Evolutionary conservation across 768 basidiomycete genomes (phyloP).

Genomic region (Phylloporus rhodoxanthus): DNA sequence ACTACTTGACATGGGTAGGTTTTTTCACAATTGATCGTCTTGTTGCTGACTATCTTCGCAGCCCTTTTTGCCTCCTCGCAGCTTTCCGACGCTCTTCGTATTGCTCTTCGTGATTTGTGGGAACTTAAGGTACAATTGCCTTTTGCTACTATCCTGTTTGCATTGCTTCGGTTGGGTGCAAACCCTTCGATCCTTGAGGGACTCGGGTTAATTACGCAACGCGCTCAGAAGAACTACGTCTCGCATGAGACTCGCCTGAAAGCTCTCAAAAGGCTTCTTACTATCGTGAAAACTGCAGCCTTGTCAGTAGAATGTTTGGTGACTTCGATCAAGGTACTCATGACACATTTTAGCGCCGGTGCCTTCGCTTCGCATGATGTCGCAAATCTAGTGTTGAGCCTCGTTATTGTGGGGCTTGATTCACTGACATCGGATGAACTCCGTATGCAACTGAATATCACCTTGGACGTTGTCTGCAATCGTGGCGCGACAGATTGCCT

Average conservation of each 20-base stretch:
- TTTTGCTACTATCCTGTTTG: constrained; percentile 32
- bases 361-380: constrained; percentile 37
- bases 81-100: constrained; percentile 28
- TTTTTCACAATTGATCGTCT: not conserved
- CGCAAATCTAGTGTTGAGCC: constrained; percentile 42
- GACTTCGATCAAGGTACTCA: constrained; percentile 1
- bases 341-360: constrained; percentile 25
- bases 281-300: constrained; percentile 39
- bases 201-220: constrained; percentile 27
- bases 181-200: constrained; percentile 30
- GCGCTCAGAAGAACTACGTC: constrained; percentile 9
- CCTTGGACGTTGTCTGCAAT: constrained; percentile 44
- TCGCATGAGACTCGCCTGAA: constrained; percentile 23
- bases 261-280: constrained; percentile 38
- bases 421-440: constrained; percentile 40
- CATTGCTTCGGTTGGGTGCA: constrained; percentile 44
- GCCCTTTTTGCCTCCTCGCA: constrained; percentile 22
- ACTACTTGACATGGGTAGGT: constrained; percentile 40
- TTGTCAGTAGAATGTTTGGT: constrained; percentile 34
- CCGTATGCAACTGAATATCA: constrained; percentile 39
- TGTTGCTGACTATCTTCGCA: constrained; percentile 10
- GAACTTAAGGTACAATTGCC: constrained; percentile 24
- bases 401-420: constrained; percentile 58
- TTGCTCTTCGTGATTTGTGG: constrained; percentile 34
- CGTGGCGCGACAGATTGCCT: constrained; percentile 30